These are phyloP conservation scores for Pichia eremophila DNA, from an alignment of 805 yeast species.

Conservation along the genomic window DNA sequence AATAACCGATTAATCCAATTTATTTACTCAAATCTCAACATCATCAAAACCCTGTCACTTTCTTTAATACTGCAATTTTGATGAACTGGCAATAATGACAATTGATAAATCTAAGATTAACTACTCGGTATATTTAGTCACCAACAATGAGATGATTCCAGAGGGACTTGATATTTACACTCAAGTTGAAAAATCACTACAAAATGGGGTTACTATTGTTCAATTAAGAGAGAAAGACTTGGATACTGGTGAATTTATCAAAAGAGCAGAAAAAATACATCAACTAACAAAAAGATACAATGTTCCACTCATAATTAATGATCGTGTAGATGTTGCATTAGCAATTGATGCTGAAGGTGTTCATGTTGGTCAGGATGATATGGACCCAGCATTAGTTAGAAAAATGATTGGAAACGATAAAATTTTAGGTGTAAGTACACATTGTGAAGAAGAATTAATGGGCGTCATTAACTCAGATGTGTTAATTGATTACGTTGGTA, in stretches of 20 bases:
- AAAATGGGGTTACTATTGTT: slow-evolving; percentile 69
- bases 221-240: slow-evolving; percentile 75
- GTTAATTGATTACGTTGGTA: slow-evolving; percentile 73
- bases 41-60: too few relatives aligned
- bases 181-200: slow-evolving; percentile 56
- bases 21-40: too few relatives aligned
- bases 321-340: slow-evolving; percentile 78
- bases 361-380: slow-evolving; percentile 89
- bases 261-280: slow-evolving; percentile 52
- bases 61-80: too few relatives aligned
- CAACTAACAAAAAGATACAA: slow-evolving; percentile 46
- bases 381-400: slow-evolving; percentile 53
- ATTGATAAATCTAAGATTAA: slow-evolving; percentile 26
- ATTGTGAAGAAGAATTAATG: slow-evolving; percentile 44
- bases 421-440: slow-evolving; percentile 72
- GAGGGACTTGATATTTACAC: slow-evolving; percentile 40
- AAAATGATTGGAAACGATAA: slow-evolving; percentile 60
- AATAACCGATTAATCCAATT: too few relatives aligned
- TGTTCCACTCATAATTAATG: slow-evolving; percentile 78
- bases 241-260: slow-evolving; percentile 59
- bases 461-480: slow-evolving; percentile 13
- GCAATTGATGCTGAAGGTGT: slow-evolving; percentile 77
- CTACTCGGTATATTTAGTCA: slow-evolving; percentile 65
- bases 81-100: not conserved
- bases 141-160: slow-evolving; percentile 72